Evolutionary conservation across 2,329 filamentous ascomycete species (phyloP).

Genomic region (Macrophomina phaseolina): DNA sequence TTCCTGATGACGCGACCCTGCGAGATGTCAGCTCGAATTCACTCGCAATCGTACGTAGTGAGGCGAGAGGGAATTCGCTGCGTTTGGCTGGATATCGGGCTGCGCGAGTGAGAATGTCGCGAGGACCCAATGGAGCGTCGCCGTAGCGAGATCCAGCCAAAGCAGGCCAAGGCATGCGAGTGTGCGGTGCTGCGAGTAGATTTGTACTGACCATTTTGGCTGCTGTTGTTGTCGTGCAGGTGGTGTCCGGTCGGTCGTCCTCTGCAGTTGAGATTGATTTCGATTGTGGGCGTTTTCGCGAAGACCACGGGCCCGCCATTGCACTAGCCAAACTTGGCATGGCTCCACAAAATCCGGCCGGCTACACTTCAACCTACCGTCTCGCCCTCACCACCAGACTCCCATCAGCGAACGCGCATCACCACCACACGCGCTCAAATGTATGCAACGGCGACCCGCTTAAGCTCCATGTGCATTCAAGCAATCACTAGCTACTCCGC

Average conservation of each 20-base stretch:
- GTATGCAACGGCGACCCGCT: not conserved
- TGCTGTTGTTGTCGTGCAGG: conserved; percentile 28
- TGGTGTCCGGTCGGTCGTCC: conserved; percentile 27
- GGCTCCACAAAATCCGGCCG: conserved; percentile 4
- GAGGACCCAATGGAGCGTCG: not conserved
- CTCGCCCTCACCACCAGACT: conserved; percentile 9
- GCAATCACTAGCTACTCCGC: not conserved
- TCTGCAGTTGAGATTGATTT: conserved; percentile 27
- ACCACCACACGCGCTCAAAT: not conserved
- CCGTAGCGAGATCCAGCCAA: conserved; percentile 5
- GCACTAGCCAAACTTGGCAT: not conserved
- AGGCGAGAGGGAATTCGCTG: not conserved
- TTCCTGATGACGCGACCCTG: conserved; percentile 76
- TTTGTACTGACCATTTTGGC: conserved; percentile 28
- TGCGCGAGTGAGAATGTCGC: not conserved
- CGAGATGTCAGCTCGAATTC: conserved; percentile 19
- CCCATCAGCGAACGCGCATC: conserved; percentile 13
- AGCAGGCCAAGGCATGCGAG: not conserved
- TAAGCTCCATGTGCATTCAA: not conserved
- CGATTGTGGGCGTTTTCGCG: conserved; percentile 24
- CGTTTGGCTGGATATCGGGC: conserved; percentile 6
- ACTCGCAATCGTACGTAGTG: not conserved
- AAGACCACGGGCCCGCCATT: not conserved
- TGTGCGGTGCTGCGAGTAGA: conserved; percentile 1
- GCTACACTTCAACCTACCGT: conserved; percentile 22